These are phyloP conservation scores for Lagerstroemia speciosa DNA, from an alignment of 345 rosid species.

Conservation along the genomic window DNA sequence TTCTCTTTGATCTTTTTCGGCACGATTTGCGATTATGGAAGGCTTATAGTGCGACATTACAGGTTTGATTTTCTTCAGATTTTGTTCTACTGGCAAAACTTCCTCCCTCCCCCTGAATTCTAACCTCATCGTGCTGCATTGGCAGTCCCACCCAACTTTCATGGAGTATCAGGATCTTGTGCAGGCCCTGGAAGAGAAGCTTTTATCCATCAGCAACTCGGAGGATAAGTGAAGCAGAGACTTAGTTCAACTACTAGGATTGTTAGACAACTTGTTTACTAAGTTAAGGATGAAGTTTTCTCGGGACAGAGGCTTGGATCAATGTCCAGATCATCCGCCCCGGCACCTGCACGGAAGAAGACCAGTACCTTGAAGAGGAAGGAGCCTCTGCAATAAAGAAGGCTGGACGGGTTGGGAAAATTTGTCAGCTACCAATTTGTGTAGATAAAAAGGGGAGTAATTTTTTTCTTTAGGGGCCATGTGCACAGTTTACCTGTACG, in stretches of 20 bases:
- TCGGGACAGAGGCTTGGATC: neutral
- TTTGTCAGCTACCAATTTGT: neutral
- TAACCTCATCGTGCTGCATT: neutral
- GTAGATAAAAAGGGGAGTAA: conserved; percentile 1
- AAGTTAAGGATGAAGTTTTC: neutral
- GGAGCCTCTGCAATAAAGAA: neutral
- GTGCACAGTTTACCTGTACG: neutral
- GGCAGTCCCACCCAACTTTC: conserved; percentile 58
- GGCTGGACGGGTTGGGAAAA: neutral
- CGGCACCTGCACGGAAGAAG: neutral
- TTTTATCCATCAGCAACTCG: conserved; percentile 25
- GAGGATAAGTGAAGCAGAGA: conserved; percentile 9
- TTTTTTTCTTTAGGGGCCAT: neutral
- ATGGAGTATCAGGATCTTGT: conserved; percentile 72
- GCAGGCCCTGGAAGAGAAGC: conserved; percentile 48
- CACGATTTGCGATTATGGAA: conserved; percentile 71
- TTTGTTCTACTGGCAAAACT: neutral
- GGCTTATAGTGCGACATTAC: conserved; percentile 74
- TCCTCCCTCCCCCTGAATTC: neutral
- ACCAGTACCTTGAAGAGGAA: neutral
- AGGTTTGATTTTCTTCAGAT: conserved; percentile 28
- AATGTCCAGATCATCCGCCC: neutral
- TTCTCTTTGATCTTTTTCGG: conserved; percentile 78
- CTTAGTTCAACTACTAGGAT: neutral
- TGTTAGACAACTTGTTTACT: neutral